Evolutionary conservation across 306 rosid species (phyloP), one percentile per base, ranked within the genome.

Genomic region (Citrullus amarus): DNA sequence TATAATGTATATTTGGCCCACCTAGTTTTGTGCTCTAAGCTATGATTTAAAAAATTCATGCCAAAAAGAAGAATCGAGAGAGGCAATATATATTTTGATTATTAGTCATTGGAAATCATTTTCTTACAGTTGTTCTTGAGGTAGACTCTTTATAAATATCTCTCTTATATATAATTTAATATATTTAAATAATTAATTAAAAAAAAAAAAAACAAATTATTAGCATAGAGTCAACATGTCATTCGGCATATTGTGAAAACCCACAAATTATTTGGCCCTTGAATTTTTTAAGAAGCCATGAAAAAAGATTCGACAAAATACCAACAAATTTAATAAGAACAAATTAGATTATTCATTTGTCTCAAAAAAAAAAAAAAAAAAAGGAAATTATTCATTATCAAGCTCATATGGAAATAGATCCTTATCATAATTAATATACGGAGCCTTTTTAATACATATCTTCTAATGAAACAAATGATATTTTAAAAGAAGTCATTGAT

Each of bases 1-100:
- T 70, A 43, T 46, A 2, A 69, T 69, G 57, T 3, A 44, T 6
- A 70, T 22, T 70, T 44, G 76, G 76, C 57, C 77, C 77, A 46
- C 39, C 58, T 25, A 48, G 41, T 48, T 48, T 71, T 28, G 14
- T 48, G 43, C 59, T 44, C 18, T 20, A 20, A 70, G 76, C 38
- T 71, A 71, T 71, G 59, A 71, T 71, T 48, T 71, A 6, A 25
- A 48, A 71, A 71, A 71, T 48, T 15, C 59, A 71, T 71, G 77
- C 77, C 41, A 71, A 46, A 44, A 71, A 71, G 59, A 48, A 50
- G 77, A 22, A 71, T 71, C 1, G 39, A 7, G 28, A 70, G 57
- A 13, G 46, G 38, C 57, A 70, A 70, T 44, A 20, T 43, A 70
- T 44, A 20, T 43, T 17, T 9, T 13, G 76, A 48, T 46, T 53